These are phyloP conservation scores for Volvariella surrecta DNA, from an alignment of 1,284 basidiomycete species.

Conservation along the genomic window DNA sequence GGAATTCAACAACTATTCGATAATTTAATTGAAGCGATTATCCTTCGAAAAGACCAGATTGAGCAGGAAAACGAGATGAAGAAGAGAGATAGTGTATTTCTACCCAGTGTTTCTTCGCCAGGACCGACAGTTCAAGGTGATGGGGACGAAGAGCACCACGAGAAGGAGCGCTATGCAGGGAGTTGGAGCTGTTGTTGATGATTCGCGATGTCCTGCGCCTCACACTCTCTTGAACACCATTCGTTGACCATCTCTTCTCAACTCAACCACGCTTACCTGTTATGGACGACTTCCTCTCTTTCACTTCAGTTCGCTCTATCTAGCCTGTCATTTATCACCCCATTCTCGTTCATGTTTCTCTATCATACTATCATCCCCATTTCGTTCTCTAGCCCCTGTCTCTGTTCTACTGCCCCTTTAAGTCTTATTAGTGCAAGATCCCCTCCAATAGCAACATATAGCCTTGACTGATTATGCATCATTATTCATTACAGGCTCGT, in stretches of 20 bases:
- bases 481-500: too few species aligned
- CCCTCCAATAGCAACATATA: too few species aligned
- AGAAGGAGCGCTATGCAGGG: constrained; percentile 49
- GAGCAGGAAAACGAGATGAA: constrained; percentile 71
- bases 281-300: constrained; percentile 11
- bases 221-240: constrained; percentile 10
- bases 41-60: constrained; percentile 66
- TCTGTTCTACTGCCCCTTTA: too few species aligned
- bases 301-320: constrained; percentile 10
- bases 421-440: too few species aligned
- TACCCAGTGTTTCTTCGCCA: constrained; percentile 52
- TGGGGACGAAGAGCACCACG: constrained; percentile 59
- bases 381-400: too few species aligned
- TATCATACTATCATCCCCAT: not conserved
- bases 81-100: constrained; percentile 72
- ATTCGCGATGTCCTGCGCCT: constrained; percentile 19
- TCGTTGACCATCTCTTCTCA: constrained; percentile 13
- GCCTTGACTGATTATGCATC: too few species aligned
- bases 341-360: not conserved
- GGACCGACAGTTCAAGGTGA: constrained; percentile 74
- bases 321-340: constrained; percentile 1
- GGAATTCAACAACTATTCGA: constrained; percentile 73
- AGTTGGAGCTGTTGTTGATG: constrained; percentile 62
- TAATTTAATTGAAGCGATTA: constrained; percentile 68
- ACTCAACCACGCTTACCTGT: constrained; percentile 13